Evolutionary conservation across 805 yeast genomes (phyloP).

Genomic region (Metschnikowia continentalis): DNA sequence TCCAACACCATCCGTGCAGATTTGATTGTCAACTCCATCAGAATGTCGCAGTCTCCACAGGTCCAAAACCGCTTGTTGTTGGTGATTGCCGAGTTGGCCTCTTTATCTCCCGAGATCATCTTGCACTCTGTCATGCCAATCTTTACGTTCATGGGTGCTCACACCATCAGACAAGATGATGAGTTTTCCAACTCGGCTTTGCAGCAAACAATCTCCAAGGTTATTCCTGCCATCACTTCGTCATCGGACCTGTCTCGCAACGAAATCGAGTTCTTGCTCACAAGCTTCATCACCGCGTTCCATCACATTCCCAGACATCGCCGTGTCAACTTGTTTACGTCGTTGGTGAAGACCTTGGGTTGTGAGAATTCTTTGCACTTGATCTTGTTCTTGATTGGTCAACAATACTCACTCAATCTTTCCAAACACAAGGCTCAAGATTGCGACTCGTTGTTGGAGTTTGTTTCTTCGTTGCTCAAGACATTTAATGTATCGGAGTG

Average conservation of each 20-base stretch:
- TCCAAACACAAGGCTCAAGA: slow-evolving; percentile 60
- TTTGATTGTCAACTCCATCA: slow-evolving; percentile 82
- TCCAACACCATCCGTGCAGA: slow-evolving; percentile 78
- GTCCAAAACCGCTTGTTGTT: slow-evolving; percentile 85
- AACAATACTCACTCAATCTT: slow-evolving; percentile 56
- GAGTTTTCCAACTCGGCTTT: slow-evolving; percentile 90
- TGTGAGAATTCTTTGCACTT: slow-evolving; percentile 62
- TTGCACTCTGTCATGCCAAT: slow-evolving; percentile 99
- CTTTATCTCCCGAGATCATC: slow-evolving; percentile 84
- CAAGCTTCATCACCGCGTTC: slow-evolving; percentile 92
- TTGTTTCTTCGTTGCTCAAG: slow-evolving; percentile 64
- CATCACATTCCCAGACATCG: slow-evolving; percentile 96
- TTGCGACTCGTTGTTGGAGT: slow-evolving; percentile 64
- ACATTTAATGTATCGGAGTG: slow-evolving; percentile 68
- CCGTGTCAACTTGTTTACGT: slow-evolving; percentile 77
- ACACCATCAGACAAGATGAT: slow-evolving; percentile 93
- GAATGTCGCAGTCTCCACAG: slow-evolving; percentile 88
- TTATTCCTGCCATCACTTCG: slow-evolving; percentile 75
- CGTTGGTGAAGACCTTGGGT: slow-evolving; percentile 74
- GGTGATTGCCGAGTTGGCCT: slow-evolving; percentile 83
- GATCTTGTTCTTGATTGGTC: slow-evolving; percentile 74
- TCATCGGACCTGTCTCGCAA: slow-evolving; percentile 45
- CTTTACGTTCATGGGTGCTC: slow-evolving; percentile 98
- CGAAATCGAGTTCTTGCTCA: slow-evolving; percentile 78
- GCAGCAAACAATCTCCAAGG: slow-evolving; percentile 84